Percentiles rank a stretch among this genome's conserved stretches.
Conservation (phyloP, 306 rosid species). For the Sindora glabra region DNA sequence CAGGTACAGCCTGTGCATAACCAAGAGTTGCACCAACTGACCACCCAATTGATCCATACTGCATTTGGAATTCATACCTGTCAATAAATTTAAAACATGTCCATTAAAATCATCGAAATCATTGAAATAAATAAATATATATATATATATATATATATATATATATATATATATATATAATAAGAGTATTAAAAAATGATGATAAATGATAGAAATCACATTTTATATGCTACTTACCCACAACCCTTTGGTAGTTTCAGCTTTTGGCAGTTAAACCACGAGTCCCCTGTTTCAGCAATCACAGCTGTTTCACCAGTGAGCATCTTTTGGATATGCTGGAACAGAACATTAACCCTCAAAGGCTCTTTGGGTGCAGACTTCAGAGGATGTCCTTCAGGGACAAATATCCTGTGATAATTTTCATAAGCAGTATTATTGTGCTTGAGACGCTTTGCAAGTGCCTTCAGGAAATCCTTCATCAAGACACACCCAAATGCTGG, state of each 20-base stretch:
- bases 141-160: too few relatives aligned
- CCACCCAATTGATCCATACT: too few relatives aligned
- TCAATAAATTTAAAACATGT: background rate
- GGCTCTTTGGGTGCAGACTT: slow-evolving; percentile 42
- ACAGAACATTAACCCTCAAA: slow-evolving; percentile 56
- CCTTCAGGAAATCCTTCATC: too few relatives aligned
- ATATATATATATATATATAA: too few relatives aligned
- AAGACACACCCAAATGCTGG: slow-evolving; percentile 53
- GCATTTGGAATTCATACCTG: slow-evolving; percentile 71
- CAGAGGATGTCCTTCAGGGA: slow-evolving; percentile 49
- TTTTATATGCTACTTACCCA: slow-evolving; percentile 29
- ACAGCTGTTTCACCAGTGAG: slow-evolving; percentile 43
- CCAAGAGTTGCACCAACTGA: too few relatives aligned
- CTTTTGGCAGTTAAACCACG: slow-evolving; percentile 69
- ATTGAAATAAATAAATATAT: background rate
- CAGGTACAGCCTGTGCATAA: too few relatives aligned
- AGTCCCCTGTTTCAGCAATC: slow-evolving; percentile 70
- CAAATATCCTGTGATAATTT: slow-evolving; percentile 48
- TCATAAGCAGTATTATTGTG: slow-evolving; percentile 35
- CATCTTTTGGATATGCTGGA: slow-evolving; percentile 53
- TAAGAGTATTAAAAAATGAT: too few relatives aligned
- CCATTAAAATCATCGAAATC: background rate
- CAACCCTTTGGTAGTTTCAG: slow-evolving; percentile 50
- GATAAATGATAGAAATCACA: background rate
- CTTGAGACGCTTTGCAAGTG: too few relatives aligned